Evolutionary conservation across 73 alveolate species (phyloP).

Genomic region (Tetrahymena borealis): DNA sequence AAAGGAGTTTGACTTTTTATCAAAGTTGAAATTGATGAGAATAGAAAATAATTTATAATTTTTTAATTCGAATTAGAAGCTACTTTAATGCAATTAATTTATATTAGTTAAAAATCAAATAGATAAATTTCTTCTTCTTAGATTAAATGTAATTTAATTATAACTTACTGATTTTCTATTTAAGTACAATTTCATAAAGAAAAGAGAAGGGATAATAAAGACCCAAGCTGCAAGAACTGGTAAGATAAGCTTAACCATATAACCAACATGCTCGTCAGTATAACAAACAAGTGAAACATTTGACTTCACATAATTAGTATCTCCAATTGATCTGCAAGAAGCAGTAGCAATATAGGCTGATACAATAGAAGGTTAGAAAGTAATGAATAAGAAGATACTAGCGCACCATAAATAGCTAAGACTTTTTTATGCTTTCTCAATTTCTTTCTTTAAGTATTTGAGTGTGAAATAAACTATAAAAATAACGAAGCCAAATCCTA

Average conservation of each 20-base stretch:
- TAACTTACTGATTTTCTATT: background rate
- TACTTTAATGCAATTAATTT: too few species aligned
- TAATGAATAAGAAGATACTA: constrained; percentile 7
- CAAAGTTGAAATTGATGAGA: too few species aligned
- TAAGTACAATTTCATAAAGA: background rate
- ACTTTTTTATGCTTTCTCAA: background rate
- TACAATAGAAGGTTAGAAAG: constrained; percentile 15
- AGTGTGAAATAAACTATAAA: background rate
- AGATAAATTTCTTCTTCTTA: background rate
- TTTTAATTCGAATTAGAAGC: too few species aligned
- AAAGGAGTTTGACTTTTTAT: too few species aligned
- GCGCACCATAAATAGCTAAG: constrained; percentile 11
- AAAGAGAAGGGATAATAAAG: constrained; percentile 5
- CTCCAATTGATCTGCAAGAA: constrained; percentile 15
- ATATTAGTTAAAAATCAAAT: too few species aligned
- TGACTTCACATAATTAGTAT: background rate
- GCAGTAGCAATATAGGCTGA: constrained; percentile 17
- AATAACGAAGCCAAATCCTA: background rate
- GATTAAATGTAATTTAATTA: background rate
- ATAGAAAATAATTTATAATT: background rate
- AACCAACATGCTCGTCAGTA: background rate
- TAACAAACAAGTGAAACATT: constrained; percentile 6
- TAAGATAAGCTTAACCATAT: background rate
- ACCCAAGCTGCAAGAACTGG: constrained; percentile 20
- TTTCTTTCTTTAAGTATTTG: background rate